These are phyloP conservation scores for Fusarium verticillioides DNA, from an alignment of 2,329 filamentous ascomycete genomes.

Conservation along the genomic window DNA sequence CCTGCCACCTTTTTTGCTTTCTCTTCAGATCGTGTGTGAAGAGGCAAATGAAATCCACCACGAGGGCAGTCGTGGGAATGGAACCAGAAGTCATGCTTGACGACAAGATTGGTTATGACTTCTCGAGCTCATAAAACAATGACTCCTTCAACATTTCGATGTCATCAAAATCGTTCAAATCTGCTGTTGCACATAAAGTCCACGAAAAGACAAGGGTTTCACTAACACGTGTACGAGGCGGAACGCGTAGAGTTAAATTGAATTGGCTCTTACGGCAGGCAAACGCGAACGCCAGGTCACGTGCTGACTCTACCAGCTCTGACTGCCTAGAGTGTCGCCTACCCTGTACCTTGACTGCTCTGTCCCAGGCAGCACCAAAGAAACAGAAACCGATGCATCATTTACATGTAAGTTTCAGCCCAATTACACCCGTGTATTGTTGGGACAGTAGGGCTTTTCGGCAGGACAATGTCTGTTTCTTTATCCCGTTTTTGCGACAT, in stretches of 20 bases:
- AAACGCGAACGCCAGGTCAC: conserved; percentile 39
- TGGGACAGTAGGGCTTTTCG: background rate
- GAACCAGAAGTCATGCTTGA: conserved; percentile 29
- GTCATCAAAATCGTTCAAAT: background rate
- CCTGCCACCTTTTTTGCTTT: conserved; percentile 94
- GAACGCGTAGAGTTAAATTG: conserved; percentile 20
- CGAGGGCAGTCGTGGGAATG: conserved; percentile 67
- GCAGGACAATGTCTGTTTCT: background rate
- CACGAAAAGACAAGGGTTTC: background rate
- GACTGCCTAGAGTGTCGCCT: conserved; percentile 14
- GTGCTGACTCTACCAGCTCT: background rate
- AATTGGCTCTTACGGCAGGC: background rate
- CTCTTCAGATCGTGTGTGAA: conserved; percentile 86
- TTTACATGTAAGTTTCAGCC: background rate
- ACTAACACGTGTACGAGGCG: background rate
- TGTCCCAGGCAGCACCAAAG: background rate
- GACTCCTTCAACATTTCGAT: conserved; percentile 10
- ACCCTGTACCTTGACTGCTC: background rate
- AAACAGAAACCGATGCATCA: background rate
- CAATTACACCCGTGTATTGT: background rate
- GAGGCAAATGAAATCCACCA: conserved; percentile 85
- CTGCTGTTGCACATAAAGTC: background rate
- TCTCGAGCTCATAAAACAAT: background rate
- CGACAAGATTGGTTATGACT: background rate
- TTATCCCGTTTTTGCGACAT: too few species aligned